Base-by-base conservation (phyloP, 2,329 filamentous ascomycete genomes). In the Rhynchosporium agropyri region DNA sequence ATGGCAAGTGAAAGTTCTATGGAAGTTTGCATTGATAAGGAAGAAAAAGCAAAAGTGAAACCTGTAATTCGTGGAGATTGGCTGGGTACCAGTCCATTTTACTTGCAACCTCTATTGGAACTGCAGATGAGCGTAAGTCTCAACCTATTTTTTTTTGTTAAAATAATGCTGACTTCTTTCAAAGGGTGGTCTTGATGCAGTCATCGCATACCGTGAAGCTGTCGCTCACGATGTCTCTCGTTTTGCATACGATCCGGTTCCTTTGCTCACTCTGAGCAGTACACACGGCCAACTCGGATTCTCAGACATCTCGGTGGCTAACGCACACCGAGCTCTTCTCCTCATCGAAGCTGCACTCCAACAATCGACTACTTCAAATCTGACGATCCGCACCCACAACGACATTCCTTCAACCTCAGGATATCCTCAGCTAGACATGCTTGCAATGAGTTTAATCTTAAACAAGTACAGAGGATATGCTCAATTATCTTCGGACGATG, bases 281-380 rank as follows among this genome's bases (percentile, higher is more conserved):
- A 36, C 67, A 2, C 56, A 71, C 29, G 38, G 51, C 8, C 63
- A 65, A 6, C 53, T 73, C 3, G 69, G 70, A 2, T 74, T 73
- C 26, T 59, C 54, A 5, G 71, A 73, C 28, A 63, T 71, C 8
- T 60, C 60, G 1, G 63, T 61, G 0, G 63, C 62, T 3, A 60
- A 66, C 33, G 67, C 68, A 0, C 59, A 73, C 49, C 65, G 64
- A 29, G 67, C 65, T 0, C 46, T 71, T 8, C 20, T 72, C 5
- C 62, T 74, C 4, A 49, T 67, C n/a, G 46, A 70, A 54, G 62
- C 63, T 15, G 69, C 62, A 2, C 53, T 70, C 3, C 38, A 58
- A n/a, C 50, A 53, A n/a, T 15, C 9, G n/a, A 15, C 7, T 1
- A 42, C n/a, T 4, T 40, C 33, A 5, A 4, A 15, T 12, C 51